Conservation (phyloP, 768 basidiomycete genomes). For the Cystobasidium tubakii region DNA sequence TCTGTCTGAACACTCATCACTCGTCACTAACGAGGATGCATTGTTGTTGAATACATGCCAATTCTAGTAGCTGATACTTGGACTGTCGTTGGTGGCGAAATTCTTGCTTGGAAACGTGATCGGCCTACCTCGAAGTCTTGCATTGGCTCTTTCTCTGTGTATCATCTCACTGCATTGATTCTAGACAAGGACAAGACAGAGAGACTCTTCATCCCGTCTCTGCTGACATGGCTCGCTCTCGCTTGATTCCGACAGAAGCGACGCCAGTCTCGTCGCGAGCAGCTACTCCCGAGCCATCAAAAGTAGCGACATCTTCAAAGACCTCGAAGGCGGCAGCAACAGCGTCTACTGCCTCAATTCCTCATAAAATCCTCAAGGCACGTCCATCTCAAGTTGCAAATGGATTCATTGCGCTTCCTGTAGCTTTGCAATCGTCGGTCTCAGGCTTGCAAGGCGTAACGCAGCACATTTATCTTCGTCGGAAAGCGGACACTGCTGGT, state of each 20-base stretch:
- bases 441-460: conserved; percentile 1
- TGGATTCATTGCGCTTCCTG: conserved; percentile 20
- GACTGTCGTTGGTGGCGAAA: no score
- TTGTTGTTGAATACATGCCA: no score
- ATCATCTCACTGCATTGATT: no score
- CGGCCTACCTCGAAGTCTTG: no score
- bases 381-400: background rate
- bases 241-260: conserved; percentile 10
- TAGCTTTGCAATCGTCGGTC: background rate
- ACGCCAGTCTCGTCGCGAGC: background rate
- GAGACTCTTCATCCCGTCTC: no score
- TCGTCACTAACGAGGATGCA: no score
- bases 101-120: no score
- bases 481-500: background rate
- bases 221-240: background rate
- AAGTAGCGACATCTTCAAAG: background rate
- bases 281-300: background rate
- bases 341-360: background rate
- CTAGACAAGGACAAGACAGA: no score
- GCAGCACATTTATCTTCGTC: conserved; percentile 26
- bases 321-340: background rate
- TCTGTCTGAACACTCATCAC: no score
- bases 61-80: no score
- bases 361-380: background rate
- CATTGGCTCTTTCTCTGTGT: no score